Base-by-base conservation (phyloP, 2,329 filamentous ascomycete species). In the Orbilia quercus region DNA sequence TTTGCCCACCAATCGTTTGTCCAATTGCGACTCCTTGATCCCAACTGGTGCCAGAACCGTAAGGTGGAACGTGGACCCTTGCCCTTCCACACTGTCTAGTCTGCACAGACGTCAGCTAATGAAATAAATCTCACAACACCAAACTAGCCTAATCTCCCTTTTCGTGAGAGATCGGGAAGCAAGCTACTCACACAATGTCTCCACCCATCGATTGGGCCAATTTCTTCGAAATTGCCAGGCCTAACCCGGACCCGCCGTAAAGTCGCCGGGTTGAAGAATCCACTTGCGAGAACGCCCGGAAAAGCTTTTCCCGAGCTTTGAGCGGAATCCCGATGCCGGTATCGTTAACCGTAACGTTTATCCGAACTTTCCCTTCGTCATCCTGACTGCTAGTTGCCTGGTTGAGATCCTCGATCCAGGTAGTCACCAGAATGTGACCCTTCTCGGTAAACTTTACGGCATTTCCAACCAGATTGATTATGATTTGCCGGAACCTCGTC, bases 11-110 rank as follows among this genome's bases (percentile, higher is more conserved):
- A 78, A 57, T 54, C 76, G 62, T 63, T 76, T 77, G 70, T 78
- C 77, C 22, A 75, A 50, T 12, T 75, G 58, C 62, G 74, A 64
- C n/a, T 67, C 71, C 34, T 76, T 76, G 31, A 72, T 76, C 54
- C 75, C 76, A n/a, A 76, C 75, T 16, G 73, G 74, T 25, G 75
- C 76, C 16, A 77, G 64, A 51, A 78, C 77, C 12, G 94, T 98
- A 82, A 99, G 97, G 84, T 91, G 95, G 84, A 99, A 99, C 23
- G 89, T 90, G 82, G 92, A 96, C 76, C 94, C 94, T 79, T 91
- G 90, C 76, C 92, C 92, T 79, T 92, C 93, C 79, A 92, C 88
- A 76, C 93, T 97, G 79, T 92, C 91, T 45, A 98, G 94, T 92
- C 93, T 77, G 16, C 59, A 59, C 47, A 72, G n/a, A 40, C 16